Evolutionary conservation across 129 eudicot genomes (phyloP), one percentile per base, ranked within the genome.

Genomic region (Artemisia argyi): DNA sequence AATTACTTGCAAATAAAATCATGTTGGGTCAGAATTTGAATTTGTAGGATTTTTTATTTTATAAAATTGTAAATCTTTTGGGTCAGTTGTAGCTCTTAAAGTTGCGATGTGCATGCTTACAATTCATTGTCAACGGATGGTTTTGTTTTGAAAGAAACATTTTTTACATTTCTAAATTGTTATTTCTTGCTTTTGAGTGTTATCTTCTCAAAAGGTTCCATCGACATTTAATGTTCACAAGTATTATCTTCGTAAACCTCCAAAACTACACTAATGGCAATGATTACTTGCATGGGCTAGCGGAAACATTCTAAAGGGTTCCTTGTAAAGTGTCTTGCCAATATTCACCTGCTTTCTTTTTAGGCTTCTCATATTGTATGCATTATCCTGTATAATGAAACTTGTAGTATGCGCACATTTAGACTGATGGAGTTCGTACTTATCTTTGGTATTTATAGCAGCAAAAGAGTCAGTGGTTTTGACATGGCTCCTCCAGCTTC

Each of bases 401-500:
- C 42, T 8, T 61, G 62, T 73, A 32, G 49, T 73, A 16, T 49
- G 2, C 14, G 6, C 7, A 28, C 17, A 28, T 35, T 42, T 64
- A 50, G 51, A 63, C 24, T 50, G 32, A 35, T 73, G 54, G 35
- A 14, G 3, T 28, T 47, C 50, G 17, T 76, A 58, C 42, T 68
- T 39, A 26, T 42, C 4, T 13, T 61, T 80, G 68, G 49, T 69
- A 50, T 80, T 53, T 69, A 35, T 71, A 75, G 81, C 96, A 95
- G 97, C 88, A 91, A 95, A 82, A 88, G 97, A 80, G 81, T 84
- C 16, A 95, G 99, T 67, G 99, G 97, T 26, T 95, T 95, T 76
- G 99, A 95, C 88, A 91, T 95, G 99, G 94, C 99, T 2, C 97
- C 97, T 69, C 99, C 97, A 71, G 82, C 91, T 72, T 72, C 96